Conservation (phyloP, 768 basidiomycete species). For the Agaricus subrufescens region DNA sequence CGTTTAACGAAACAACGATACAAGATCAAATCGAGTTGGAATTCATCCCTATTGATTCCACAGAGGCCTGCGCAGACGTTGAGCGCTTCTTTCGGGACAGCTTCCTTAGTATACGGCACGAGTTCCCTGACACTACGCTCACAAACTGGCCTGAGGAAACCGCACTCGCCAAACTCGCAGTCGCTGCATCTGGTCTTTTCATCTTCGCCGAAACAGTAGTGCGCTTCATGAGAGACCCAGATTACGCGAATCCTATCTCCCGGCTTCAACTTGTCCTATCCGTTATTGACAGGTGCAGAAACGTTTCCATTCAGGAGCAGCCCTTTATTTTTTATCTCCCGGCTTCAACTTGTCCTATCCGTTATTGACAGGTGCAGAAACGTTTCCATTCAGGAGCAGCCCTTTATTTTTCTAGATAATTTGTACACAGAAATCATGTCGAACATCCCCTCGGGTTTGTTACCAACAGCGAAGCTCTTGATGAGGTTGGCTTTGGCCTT, state of each 20-base stretch:
- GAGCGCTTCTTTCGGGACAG: neutral
- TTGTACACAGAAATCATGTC: neutral
- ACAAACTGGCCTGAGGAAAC: neutral
- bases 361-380: neutral
- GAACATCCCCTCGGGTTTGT: neutral
- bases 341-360: neutral
- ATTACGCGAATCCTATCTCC: neutral
- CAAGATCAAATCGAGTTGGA: neutral
- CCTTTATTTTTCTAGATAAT: neutral
- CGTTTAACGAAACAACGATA: neutral
- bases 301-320: neutral
- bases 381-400: neutral
- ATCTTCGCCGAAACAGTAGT: no score
- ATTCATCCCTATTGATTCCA: neutral
- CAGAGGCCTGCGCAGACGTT: neutral
- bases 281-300: neutral
- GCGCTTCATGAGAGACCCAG: no score
- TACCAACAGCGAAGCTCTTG: neutral
- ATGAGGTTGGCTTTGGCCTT: neutral
- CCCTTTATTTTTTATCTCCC: neutral
- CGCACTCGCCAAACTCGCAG: neutral
- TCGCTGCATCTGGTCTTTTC: no score
- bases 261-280: neutral
- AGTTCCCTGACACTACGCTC: neutral
- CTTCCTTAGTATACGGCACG: neutral